A percentile compares a stretch with the other conserved stretches of the same genome.
Evolutionary conservation across 2,329 filamentous ascomycete species (phyloP).

Genomic region (Curvularia lunata): DNA sequence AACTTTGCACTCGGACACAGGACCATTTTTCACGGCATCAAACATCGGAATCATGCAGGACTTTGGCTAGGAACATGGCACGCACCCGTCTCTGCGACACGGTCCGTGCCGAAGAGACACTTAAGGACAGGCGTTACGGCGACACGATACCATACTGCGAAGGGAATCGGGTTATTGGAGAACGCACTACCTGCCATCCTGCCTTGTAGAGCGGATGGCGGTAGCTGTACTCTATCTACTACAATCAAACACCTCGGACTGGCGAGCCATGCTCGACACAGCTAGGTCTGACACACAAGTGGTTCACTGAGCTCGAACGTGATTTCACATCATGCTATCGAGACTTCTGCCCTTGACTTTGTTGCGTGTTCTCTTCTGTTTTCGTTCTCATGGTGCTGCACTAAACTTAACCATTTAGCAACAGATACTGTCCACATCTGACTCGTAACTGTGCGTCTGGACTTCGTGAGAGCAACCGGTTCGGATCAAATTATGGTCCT

Average conservation of each 20-base stretch:
- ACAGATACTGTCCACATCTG: slow-evolving; percentile 18
- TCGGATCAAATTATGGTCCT: slow-evolving; percentile 32
- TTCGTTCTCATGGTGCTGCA: slow-evolving; percentile 21
- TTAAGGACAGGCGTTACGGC: slow-evolving; percentile 26
- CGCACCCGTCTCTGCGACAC: slow-evolving; percentile 25
- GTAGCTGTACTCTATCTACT: slow-evolving; percentile 48
- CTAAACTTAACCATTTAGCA: slow-evolving; percentile 26
- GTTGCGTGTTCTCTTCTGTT: slow-evolving; percentile 18
- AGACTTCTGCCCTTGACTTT: slow-evolving; percentile 40
- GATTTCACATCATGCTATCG: slow-evolving; percentile 49
- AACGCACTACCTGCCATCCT: slow-evolving; percentile 47
- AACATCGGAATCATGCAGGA: slow-evolving; percentile 20
- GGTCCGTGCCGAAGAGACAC: slow-evolving; percentile 32
- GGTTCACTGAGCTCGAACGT: slow-evolving; percentile 47
- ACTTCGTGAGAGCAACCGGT: slow-evolving; percentile 32
- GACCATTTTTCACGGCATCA: slow-evolving; percentile 35
- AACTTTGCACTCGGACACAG: slow-evolving; percentile 10
- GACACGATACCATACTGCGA: slow-evolving; percentile 20
- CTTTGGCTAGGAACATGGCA: slow-evolving; percentile 31
- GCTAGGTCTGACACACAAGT: slow-evolving; percentile 44
- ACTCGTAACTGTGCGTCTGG: slow-evolving; percentile 5
- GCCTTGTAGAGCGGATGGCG: slow-evolving; percentile 46
- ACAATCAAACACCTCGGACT: slow-evolving; percentile 33
- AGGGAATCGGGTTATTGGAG: slow-evolving; percentile 32
- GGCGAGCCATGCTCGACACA: slow-evolving; percentile 30